phyloP scores from a whole-genome alignment of 176 grass and related monocot genomes.

The Eragrostis nindensis region DNA sequence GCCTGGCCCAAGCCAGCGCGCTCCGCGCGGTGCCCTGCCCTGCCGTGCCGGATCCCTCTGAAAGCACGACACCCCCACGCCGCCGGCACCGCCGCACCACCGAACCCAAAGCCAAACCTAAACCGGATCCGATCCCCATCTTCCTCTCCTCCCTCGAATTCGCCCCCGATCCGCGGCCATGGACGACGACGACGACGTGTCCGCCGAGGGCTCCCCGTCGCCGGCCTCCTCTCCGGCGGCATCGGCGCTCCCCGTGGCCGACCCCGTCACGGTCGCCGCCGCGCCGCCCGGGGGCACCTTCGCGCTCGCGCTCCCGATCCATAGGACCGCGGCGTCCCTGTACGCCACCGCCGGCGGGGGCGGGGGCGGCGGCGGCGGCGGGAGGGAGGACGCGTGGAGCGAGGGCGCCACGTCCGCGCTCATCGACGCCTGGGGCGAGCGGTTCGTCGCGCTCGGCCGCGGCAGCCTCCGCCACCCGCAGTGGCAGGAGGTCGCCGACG shows the following conservation, averaged over 20 bases:
- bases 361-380: conserved; percentile 16
- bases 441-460: conserved; percentile 87
- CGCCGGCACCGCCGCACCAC: conserved; percentile 70
- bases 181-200: conserved; percentile 52
- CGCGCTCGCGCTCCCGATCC: conserved; percentile 71
- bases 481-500: conserved; percentile 99
- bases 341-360: conserved; percentile 15
- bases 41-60: conserved; percentile 50
- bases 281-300: conserved; percentile 53
- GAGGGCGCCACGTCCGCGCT: conserved; percentile 83
- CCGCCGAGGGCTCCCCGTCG: conserved; percentile 36
- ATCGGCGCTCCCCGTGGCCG: conserved; percentile 41
- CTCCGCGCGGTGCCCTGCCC: conserved; percentile 15
- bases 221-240: conserved; percentile 11
- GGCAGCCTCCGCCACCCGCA: conserved; percentile 94
- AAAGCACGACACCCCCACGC: conserved; percentile 54
- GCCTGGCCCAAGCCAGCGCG: conserved; percentile 57
- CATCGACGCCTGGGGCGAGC: conserved; percentile 97
- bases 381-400: conserved; percentile 97
- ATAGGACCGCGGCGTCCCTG: conserved; percentile 52
- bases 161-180: conserved; percentile 27
- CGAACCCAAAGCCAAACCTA: conserved; percentile 44
- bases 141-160: background rate
- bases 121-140: conserved; percentile 17
- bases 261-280: conserved; percentile 51